Evolutionary conservation across 2,329 filamentous ascomycete genomes (phyloP), one percentile per base, ranked within the genome.

Genomic region (Achaetomium macrosporum): DNA sequence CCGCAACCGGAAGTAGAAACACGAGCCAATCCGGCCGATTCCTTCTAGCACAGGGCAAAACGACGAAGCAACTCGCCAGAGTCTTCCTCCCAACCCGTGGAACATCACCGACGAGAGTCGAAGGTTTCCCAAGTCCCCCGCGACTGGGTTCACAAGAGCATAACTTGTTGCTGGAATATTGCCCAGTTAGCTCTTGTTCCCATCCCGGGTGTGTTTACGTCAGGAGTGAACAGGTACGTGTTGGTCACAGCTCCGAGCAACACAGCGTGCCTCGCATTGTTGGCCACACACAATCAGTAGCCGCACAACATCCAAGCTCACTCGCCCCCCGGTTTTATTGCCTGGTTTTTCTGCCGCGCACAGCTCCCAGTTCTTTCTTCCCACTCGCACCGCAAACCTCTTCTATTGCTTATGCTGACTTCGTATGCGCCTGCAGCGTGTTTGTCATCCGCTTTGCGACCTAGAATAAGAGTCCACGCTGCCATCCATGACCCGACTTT

Each of bases 101-200:
- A 25, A 25, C 25, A 25, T 25, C 25, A 25, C 25, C n/a, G 36
- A 39, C 19, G n/a, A 13, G n/a, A 31, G 37, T n/a, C 41, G 20
- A 15, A 51, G 19, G 25, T 6, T 37, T n/a, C 16, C 5, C 42
- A 40, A 40, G 10, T 36, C n/a, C 11, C 25, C 35, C 20, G 25
- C 48, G 49, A 29, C 47, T 25, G 17, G 45, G 48, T 17, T 46
- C 33, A 40, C 57, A 55, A 59, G 56, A 59, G 59, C 57, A 62
- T 59, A 61, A 66, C 65, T 60, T 61, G 69, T 65, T 70, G 69
- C 69, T 71, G 69, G 62, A 70, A 71, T 69, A 71, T 68, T 69
- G 69, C 69, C 69, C 57, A 62, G 66, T 65, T 62, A 46, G 54
- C 55, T 63, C 60, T 60, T 59, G 57, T 53, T 47, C 7, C 37